Base-by-base conservation (phyloP, 2,329 filamentous ascomycete species). In the Clonostachys sp. region DNA sequence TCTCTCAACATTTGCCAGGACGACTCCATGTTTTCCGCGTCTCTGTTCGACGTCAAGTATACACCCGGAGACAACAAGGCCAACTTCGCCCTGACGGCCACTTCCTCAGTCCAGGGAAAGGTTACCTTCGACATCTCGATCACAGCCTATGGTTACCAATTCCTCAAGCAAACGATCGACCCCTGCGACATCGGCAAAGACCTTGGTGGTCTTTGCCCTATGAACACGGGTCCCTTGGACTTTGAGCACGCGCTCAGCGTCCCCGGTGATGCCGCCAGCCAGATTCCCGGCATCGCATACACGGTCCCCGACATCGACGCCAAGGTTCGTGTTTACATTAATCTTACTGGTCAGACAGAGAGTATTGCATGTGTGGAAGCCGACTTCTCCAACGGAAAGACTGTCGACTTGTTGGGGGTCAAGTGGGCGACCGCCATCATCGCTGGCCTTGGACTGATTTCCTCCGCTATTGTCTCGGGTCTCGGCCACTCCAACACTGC, bases 401-500 rank as follows among this genome's bases (percentile, higher is more conserved):
- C 91, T 1, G 92, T 96, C 46, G 85, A 96, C 64, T 82, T 96
- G 57, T 75, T 89, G 51, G 90, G 85, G 50, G 91, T 96, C 39
- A 90, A 91, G 58, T 96, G 91, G 91, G 78, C 83, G 36, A 91
- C 91, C 24, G 92, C 92, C 49, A 77, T 95, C 55, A 91, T 96
- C 58, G 89, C 90, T 53, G 90, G 89, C 51, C 71, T 95, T 42
- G 90, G 88, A 55, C 76, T 96, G 42, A 75, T 90, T 44, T 86
- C 90, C 9, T 96, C 92, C 41, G 92, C 90, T 51, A 80, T 96
- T 53, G 88, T 92, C 33, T 96, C 91, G 30, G 91, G 91, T 34
- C 74, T 96, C 5, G 92, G 92, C 12, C 91, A 96, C 67, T 89
- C 89, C 44, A 96, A 96, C 65, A 92, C 92, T 6, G 91, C 92